Base-by-base conservation (phyloP, 306 rosid genomes). In the Sicyos edulis region DNA sequence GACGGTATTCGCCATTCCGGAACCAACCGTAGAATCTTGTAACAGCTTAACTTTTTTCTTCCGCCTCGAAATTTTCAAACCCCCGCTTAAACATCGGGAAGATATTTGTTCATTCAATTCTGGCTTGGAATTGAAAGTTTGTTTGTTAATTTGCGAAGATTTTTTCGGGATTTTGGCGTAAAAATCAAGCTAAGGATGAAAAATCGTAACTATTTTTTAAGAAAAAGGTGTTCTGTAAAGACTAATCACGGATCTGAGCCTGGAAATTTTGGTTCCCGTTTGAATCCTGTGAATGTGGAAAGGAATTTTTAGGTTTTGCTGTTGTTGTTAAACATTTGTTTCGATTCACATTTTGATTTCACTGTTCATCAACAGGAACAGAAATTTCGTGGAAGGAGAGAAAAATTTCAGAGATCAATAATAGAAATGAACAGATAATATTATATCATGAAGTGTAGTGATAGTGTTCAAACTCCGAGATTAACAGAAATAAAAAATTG, bases 41-140 rank as follows among this genome's bases (percentile, higher is more conserved):
- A 53, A 57, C 78, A 78, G 64, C 76, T 80, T 34, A 77, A 64
- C 47, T 8, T 77, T 62, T 61, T 26, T 71, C 71, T 37, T 1
- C 21, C 68, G 57, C 86, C 82, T 84, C 67, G 76, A 74, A 40
- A 42, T 49, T 78, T 73, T 62, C 77, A 78, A 79, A 76, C 59
- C 85, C 85, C 77, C 37, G 52, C 71, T 75, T 64, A 72, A 79
- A 66, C 85, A 78, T 77, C 81, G 52, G 63, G 63, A 54, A 71
- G 60, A 71, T 68, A 49, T 12, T 49, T 7, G n/a, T 51, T 51
- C 19, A 22, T 20, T 49, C 78, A 51, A 49, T 8, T 59, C 24
- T 10, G 10, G 40, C 29, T 54, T 47, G 59, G 71, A 17, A 53
- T n/a, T 65, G 15, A 7, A 21, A 19, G 13, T 2, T 10, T 3